phyloP scores from a whole-genome alignment of 2,329 filamentous ascomycete species.

The Knoxdaviesia capensis region DNA sequence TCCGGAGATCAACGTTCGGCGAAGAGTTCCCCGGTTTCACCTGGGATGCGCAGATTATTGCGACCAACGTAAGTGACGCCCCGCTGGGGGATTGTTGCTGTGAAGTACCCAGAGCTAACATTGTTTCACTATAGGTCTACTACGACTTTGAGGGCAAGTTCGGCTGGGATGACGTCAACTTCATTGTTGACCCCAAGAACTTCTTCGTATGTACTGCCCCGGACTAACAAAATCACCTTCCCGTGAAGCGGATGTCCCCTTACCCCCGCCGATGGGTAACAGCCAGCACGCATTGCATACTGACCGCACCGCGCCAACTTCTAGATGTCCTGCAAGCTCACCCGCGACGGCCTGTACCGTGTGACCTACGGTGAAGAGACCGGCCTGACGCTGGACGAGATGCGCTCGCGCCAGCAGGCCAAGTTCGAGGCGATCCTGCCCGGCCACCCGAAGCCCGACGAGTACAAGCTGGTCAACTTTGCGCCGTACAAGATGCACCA shows the following conservation, averaged over 20 bases:
- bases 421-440: conserved; percentile 39
- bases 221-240: conserved; percentile 4
- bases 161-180: conserved; percentile 34
- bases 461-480: conserved; percentile 36
- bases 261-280: no score
- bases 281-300: not conserved
- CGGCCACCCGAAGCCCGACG: conserved; percentile 32
- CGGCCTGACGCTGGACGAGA: conserved; percentile 19
- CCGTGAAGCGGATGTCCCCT: no score
- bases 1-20: conserved; percentile 29
- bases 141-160: conserved; percentile 35
- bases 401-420: conserved; percentile 11
- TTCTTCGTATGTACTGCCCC: conserved; percentile 18
- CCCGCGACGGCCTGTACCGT: conserved; percentile 36
- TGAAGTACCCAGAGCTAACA: conserved; percentile 2
- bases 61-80: conserved; percentile 30
- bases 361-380: conserved; percentile 40
- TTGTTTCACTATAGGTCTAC: conserved; percentile 24
- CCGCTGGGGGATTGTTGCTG: not conserved
- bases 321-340: conserved; percentile 40
- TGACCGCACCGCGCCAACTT: not conserved
- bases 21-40: conserved; percentile 38
- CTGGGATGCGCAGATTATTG: conserved; percentile 38
- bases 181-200: conserved; percentile 39
- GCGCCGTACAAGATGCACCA: conserved; percentile 43